Base-by-base conservation (phyloP, 495 filamentous ascomycete genomes). In the Penicillium herquei region DNA sequence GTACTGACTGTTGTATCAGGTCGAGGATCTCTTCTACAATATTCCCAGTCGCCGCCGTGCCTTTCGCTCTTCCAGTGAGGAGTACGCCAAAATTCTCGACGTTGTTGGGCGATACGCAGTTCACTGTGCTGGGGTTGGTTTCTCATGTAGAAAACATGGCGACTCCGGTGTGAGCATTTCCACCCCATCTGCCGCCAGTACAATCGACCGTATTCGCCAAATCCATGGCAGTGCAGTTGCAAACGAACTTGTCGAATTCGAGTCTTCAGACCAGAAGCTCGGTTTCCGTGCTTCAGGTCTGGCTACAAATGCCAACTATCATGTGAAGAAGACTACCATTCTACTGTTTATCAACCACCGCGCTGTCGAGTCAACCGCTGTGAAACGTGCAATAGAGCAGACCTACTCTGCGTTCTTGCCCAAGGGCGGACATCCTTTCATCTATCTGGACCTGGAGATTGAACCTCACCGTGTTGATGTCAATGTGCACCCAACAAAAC, bases 11-110 rank as follows among this genome's bases (percentile, higher is more conserved):
- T 5, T 4, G 40, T n/a, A 1, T 0, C 7, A 89, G 86, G 87
- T 98, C 31, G 94, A 99, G 63, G 95, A 99, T 66, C 75, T 99
- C 8, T 99, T 98, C 70, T 99, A 96, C 77, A 98, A 97, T 62
- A 83, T 96, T 2, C 92, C 92, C 3, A 96, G 87, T 10, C 83
- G 95, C 46, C 86, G 91, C 12, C 84, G 87, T 53, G 94, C 95
- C 18, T 99, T 98, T 62, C 83, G 94, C 40, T 96, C 93, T 31
- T 73, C 89, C 18, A 91, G 91, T 37, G 95, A 98, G 69, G 95
- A 99, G 71, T 98, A 96, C 70, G 90, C 94, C 55, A 98, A 99
- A 72, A 96, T 99, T 46, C 87, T 97, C 9, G 94, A 98, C 69
- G 84, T 97, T 52, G 90, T 98, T 30, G 91, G 95, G 12, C 85